Evolutionary conservation across 345 rosid species (phyloP), one percentile per base, ranked within the genome.

Genomic region (Dipteronia sinensis): DNA sequence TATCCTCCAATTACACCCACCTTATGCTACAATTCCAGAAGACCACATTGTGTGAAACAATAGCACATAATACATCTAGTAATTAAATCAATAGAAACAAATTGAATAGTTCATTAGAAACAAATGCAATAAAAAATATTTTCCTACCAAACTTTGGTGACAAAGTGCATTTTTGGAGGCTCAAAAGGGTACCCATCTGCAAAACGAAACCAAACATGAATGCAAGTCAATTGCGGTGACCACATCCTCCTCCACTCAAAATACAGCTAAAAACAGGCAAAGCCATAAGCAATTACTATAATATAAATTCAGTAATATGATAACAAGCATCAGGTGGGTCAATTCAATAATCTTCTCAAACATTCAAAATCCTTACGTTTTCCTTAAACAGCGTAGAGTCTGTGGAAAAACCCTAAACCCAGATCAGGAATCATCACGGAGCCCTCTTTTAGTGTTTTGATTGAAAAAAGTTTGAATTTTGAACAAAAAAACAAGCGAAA

Each of bases 101-200:
- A n/a, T n/a, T n/a, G n/a, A n/a, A n/a, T n/a, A n/a, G n/a, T n/a
- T n/a, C n/a, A n/a, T n/a, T n/a, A n/a, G n/a, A n/a, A n/a, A n/a
- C n/a, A n/a, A 72, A 51, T 64, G 49, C 38, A 77, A 31, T 73
- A 79, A 31, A 64, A 34, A 23, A 59, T 51, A n/a, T 51, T 56
- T 82, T 71, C 97, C 68, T 94, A 97, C 99, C 99, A 97, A 79
- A 97, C 98, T 93, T 91, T 94, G 56, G 98, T 97, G 38, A 89
- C 84, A 73, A 97, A 97, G 81, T 94, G 93, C 99, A 97, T 94
- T 88, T 91, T 97, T 42, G 99, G 99, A 76, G 99, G 99, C 93
- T 94, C 98, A 81, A 97, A 97, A 5, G 99, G 99, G 82, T 97
- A 97, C 58, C 95, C 98, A 88, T 97, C 99, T 97, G 94, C 87